Conservation (phyloP, 129 eudicot genomes). For the Flaveria ramosissima region DNA sequence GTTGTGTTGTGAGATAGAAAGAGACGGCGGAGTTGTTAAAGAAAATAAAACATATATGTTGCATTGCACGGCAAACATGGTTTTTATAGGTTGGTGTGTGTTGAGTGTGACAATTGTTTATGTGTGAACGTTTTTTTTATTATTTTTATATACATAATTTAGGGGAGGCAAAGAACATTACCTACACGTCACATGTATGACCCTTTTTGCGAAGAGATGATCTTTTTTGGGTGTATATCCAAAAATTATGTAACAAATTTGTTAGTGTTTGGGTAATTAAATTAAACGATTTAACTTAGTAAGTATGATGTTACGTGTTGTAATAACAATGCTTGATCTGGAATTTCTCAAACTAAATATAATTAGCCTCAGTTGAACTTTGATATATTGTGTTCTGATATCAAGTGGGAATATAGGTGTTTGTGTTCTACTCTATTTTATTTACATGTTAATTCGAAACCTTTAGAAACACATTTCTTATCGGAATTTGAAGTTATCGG, state of each 20-base stretch:
- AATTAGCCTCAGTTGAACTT: no score
- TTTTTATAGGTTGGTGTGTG: constrained; percentile 42
- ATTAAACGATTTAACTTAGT: background rate
- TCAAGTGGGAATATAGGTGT: no score
- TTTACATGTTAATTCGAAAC: no score
- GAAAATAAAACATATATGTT: constrained; percentile 36
- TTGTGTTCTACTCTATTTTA: no score
- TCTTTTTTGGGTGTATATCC: background rate
- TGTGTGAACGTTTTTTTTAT: constrained; percentile 22
- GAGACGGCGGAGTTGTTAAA: constrained; percentile 42
- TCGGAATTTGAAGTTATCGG: no score
- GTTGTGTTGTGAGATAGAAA: constrained; percentile 33
- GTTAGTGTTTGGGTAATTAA: background rate
- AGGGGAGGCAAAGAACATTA: constrained; percentile 11
- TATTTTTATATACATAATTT: no score
- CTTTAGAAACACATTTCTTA: no score
- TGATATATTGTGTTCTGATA: no score
- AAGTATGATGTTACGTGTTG: no score
- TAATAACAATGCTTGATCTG: no score
- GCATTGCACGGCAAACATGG: constrained; percentile 50
- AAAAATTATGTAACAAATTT: background rate
- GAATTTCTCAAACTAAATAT: no score
- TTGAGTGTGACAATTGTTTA: constrained; percentile 24
- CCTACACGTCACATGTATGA: constrained; percentile 29
- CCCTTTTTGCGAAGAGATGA: background rate